A percentile compares a stretch with the other conserved stretches of the same genome.
These are phyloP conservation scores for Alternaria hordeiaustralica DNA, from an alignment of 2,329 filamentous ascomycete genomes.

Conservation along the genomic window DNA sequence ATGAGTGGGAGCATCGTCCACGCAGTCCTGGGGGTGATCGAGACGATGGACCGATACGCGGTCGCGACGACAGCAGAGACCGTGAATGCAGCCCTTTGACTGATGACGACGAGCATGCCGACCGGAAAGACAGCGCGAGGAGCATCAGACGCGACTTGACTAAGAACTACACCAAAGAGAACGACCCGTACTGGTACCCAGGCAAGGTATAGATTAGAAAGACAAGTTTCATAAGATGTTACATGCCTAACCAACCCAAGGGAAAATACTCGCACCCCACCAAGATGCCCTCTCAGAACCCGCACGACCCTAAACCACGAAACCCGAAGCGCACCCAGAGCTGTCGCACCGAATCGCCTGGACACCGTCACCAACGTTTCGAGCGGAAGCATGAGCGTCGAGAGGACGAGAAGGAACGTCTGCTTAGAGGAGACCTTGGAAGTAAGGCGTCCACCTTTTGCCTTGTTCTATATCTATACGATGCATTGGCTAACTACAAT, in stretches of 20 bases:
- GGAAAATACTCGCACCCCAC: conserved; percentile 1
- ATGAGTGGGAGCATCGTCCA: neutral
- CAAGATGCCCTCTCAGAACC: neutral
- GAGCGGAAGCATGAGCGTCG: conserved; percentile 4
- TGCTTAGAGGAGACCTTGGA: neutral
- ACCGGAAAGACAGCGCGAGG: neutral
- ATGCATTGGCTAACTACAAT: neutral
- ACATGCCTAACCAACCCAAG: neutral
- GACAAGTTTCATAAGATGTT: neutral
- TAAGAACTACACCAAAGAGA: neutral
- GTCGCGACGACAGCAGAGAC: neutral
- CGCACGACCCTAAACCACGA: neutral
- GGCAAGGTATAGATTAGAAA: neutral
- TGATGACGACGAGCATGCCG: neutral
- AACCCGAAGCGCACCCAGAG: neutral
- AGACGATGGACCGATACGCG: neutral
- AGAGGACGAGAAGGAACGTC: neutral
- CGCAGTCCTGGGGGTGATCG: neutral
- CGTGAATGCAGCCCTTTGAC: neutral
- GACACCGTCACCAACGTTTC: neutral
- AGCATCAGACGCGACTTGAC: neutral
- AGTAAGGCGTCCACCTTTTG: neutral
- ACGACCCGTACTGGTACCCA: neutral
- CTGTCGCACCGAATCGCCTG: neutral
- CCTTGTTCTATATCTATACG: neutral